Evolutionary conservation across 2,329 filamentous ascomycete genomes (phyloP).

Genomic region (Gaeumannomyces tritici): DNA sequence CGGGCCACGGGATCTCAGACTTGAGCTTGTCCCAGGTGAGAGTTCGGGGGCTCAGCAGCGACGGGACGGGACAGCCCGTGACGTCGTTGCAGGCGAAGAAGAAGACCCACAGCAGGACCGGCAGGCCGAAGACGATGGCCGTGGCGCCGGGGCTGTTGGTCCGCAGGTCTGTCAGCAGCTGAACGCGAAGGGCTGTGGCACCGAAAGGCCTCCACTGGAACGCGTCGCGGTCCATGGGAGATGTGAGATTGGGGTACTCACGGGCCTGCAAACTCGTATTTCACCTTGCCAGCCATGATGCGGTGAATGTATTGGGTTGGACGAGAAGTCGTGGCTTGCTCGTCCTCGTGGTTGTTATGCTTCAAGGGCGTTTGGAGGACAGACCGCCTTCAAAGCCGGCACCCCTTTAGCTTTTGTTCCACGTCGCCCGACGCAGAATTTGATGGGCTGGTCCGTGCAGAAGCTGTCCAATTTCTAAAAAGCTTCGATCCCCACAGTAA

Average conservation of each 20-base stretch:
- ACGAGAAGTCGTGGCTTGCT: neutral
- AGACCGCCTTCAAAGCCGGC: neutral
- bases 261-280: conserved; percentile 11
- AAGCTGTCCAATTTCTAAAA: neutral
- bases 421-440: neutral
- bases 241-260: conserved; percentile 1
- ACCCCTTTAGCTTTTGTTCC: neutral
- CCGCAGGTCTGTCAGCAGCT: neutral
- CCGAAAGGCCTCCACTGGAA: too few relatives aligned
- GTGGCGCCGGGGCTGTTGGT: conserved; percentile 8
- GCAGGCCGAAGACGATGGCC: conserved; percentile 10
- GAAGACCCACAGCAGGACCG: conserved; percentile 9
- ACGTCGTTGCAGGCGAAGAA: conserved; percentile 41
- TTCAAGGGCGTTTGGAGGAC: neutral
- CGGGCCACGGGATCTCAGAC: conserved; percentile 43
- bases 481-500: too few relatives aligned
- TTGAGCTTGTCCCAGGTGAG: conserved; percentile 34
- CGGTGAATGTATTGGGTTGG: neutral
- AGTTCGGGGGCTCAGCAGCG: conserved; percentile 32
- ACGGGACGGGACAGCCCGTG: conserved; percentile 41
- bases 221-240: neutral
- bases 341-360: neutral
- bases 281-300: neutral
- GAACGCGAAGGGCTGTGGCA: neutral
- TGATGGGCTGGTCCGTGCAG: neutral